A percentile compares a stretch with the other conserved stretches of the same genome.
These are phyloP conservation scores for Microbotryum scabiosae DNA, from an alignment of 1,284 basidiomycete genomes.

Conservation along the genomic window DNA sequence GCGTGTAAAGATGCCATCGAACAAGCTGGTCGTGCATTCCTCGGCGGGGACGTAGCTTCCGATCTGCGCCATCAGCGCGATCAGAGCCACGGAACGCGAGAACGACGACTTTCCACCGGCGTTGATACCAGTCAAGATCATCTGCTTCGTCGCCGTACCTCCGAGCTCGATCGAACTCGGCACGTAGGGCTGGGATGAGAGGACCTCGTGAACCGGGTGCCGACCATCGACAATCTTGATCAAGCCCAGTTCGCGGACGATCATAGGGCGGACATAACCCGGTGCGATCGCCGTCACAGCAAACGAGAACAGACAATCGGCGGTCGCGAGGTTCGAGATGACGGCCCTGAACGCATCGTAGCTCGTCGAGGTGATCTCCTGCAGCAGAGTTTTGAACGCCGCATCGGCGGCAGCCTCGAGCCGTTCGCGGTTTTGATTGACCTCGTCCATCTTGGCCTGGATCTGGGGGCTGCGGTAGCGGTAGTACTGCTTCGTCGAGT, in stretches of 20 bases:
- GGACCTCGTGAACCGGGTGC: constrained; percentile 72
- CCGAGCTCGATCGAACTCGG: constrained; percentile 48
- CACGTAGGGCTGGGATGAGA: constrained; percentile 68
- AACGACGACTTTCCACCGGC: constrained; percentile 45
- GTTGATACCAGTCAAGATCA: constrained; percentile 35
- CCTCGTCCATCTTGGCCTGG: constrained; percentile 55
- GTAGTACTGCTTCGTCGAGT: constrained; percentile 62
- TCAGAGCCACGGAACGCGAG: constrained; percentile 26
- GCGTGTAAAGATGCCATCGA: constrained; percentile 60
- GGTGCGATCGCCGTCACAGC: constrained; percentile 44
- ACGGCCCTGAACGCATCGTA: constrained; percentile 63
- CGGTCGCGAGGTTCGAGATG: constrained; percentile 66
- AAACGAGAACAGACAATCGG: constrained; percentile 68
- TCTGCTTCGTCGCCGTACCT: constrained; percentile 4
- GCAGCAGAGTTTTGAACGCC: constrained; percentile 61
- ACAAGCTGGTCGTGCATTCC: constrained; percentile 60
- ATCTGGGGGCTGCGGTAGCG: constrained; percentile 78
- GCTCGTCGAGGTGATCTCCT: constrained; percentile 49
- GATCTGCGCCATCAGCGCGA: constrained; percentile 53
- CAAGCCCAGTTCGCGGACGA: constrained; percentile 15
- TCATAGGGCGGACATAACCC: constrained; percentile 62
- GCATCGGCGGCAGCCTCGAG: constrained; percentile 54
- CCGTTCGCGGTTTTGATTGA: constrained; percentile 67
- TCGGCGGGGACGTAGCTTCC: constrained; percentile 56
- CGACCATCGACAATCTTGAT: constrained; percentile 43